Base-by-base conservation (phyloP, 176 grass and related monocot genomes). In the Oryza officinalis region DNA sequence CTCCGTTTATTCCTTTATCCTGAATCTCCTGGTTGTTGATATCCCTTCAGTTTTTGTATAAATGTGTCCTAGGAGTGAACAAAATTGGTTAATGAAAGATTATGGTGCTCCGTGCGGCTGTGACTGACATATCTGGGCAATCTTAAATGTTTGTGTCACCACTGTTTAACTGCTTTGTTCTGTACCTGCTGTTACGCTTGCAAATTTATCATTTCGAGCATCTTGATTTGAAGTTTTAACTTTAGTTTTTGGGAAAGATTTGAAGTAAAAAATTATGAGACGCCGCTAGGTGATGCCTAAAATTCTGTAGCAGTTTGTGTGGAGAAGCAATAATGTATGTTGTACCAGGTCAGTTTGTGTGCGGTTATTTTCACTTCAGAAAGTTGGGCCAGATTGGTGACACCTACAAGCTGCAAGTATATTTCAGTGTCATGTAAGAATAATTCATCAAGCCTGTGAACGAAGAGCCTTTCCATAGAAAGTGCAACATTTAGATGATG, bases 11-110 rank as follows among this genome's bases (percentile, higher is more conserved):
- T 80, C 75, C 52, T 60, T 61, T 47, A 61, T 78, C 47, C 33
- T 71, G 63, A 83, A 83, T 87, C 63, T 59, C 40, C 52, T 80
- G 52, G 67, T 76, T 83, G 75, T 80, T 63, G 27, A 84, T 87
- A 80, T 52, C 72, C 57, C 25, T 13, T n/a, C 64, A 71, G 76
- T 76, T 87, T 87, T 22, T 91, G 89, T 90, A 90, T 65, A 90
- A 84, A 87, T 87, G 76, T 87, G 89, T 70, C 41, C 11, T 83
- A 83, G 80, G 69, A 74, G 80, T 79, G 43, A 81, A 61, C 64
- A 60, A n/a, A 78, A 78, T 74, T 69, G 74, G 22, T 86, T 35
- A 86, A 67, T 90, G 74, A 31, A 74, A 86, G 22, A 50, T 73
- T 69, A 69, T 83, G 15, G 22, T 72, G 72, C 69, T 67, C 40